Conservation (phyloP, 108 stramenopile genomes). For the Skeletonema grethae region DNA sequence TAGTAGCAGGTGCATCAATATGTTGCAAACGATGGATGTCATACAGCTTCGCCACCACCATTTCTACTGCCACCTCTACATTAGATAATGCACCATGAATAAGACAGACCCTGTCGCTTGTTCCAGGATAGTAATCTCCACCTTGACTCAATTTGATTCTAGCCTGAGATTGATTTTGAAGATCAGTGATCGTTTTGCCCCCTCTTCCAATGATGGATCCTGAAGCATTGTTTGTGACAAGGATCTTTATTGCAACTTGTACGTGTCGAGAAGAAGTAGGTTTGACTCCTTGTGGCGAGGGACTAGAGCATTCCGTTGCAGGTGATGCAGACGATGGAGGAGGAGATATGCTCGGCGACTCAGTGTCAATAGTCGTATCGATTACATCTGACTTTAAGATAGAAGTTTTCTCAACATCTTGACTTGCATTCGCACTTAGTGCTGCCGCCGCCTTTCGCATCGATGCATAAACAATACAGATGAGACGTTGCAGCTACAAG, state of each 20-base stretch:
- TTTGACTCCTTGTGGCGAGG: conserved; percentile 16
- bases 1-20: conserved; percentile 7
- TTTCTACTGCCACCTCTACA: conserved; percentile 59
- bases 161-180: conserved; percentile 68
- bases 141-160: conserved; percentile 82
- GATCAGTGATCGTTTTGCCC: conserved; percentile 75
- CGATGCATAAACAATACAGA: neutral
- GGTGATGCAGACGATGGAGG: conserved; percentile 11
- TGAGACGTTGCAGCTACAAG: neutral
- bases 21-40: conserved; percentile 56
- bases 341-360: conserved; percentile 22
- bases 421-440: neutral
- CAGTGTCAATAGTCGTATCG: conserved; percentile 24
- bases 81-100: conserved; percentile 71
- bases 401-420: neutral
- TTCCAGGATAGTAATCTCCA: conserved; percentile 80
- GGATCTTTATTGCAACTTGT: conserved; percentile 67
- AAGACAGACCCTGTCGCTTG: conserved; percentile 78
- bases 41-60: conserved; percentile 63
- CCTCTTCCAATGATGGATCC: conserved; percentile 83
- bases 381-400: conserved; percentile 2
- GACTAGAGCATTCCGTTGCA: conserved; percentile 4
- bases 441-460: neutral
- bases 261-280: neutral
- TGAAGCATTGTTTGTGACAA: conserved; percentile 81